These are phyloP conservation scores for Gaultheria prostrata DNA, from an alignment of 148 eudicot species.

Conservation along the genomic window DNA sequence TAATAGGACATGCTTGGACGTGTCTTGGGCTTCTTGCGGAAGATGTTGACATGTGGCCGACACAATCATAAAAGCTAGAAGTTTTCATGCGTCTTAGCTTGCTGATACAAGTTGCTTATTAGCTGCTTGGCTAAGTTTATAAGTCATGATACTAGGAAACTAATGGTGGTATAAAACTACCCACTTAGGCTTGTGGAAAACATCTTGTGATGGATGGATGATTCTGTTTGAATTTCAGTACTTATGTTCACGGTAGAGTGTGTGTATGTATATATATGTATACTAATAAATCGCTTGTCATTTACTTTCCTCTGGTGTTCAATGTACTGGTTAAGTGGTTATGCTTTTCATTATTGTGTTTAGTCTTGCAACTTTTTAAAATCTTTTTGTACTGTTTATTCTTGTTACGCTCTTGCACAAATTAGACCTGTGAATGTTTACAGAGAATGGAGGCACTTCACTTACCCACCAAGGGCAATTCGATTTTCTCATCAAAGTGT, in stretches of 20 bases:
- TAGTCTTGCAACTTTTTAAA: neutral
- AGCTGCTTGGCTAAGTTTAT: neutral
- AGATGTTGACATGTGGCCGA: too few species aligned
- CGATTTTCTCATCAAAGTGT: slow-evolving; percentile 57
- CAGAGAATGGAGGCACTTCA: slow-evolving; percentile 80
- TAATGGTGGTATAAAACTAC: neutral
- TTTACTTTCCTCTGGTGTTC: neutral
- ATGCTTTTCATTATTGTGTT: neutral
- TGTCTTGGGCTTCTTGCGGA: too few species aligned
- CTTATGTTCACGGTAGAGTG: neutral
- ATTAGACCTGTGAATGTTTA: slow-evolving; percentile 10
- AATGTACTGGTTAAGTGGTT: neutral
- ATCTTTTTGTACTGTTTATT: neutral
- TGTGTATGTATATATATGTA: neutral
- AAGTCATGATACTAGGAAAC: neutral
- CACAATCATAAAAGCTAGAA: neutral
- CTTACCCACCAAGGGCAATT: slow-evolving; percentile 51
- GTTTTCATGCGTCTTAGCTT: neutral
- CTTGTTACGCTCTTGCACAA: neutral
- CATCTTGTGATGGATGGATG: neutral
- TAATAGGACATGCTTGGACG: too few species aligned
- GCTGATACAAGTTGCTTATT: neutral
- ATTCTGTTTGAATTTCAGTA: neutral
- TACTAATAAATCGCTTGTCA: neutral
- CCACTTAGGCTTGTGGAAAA: neutral